Evolutionary conservation across 1,284 basidiomycete genomes (phyloP), one percentile per base, ranked within the genome.

Genomic region (Paramarasmius palmivorus): DNA sequence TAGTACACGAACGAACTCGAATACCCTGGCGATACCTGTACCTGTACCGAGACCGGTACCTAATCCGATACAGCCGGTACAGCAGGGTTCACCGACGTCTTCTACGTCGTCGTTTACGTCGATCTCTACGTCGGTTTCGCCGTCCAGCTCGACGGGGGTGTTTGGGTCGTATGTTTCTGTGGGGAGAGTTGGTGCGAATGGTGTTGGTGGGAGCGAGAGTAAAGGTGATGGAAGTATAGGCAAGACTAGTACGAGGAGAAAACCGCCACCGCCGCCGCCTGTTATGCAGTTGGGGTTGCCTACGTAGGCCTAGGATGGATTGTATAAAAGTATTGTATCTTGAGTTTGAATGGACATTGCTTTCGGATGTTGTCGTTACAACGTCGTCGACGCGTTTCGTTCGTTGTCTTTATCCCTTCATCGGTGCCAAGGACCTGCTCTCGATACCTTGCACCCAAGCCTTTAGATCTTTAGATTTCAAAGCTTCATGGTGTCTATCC

Each of bases 141-240:
- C 44, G 14, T n/a, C 23, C 7, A 29, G 23, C 17, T n/a, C 23
- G 12, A 14, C 44, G 22, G 29, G 19, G 17, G 29, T 26, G 29
- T 32, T 46, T 32, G 44, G 44, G 9, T 46, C 44, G 10, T 46
- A 46, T 29, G 44, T 46, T 46, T 14, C 44, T 46, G 44, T 46
- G 12, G 44, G 44, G 25, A 12, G 44, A 29, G 44, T 46, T 17
- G 32, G 32, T 32, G 44, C 44, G 9, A 46, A 46, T 32, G 44
- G 44, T 2, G 17, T 12, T 10, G 25, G n/a, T 29, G 10, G 10
- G 1, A n/a, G 44, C n/a, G 15, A 26, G 1, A n/a, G 10, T 23
- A 26, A 14, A 10, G 15, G 12, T 12, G 25, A 14, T 29, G 25
- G 25, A 1, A n/a, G 23, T 32, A 15, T n/a, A 1, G 19, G 10